Conservation (phyloP, 2,329 filamentous ascomycete genomes). For the Salinomyces thailandicus region DNA sequence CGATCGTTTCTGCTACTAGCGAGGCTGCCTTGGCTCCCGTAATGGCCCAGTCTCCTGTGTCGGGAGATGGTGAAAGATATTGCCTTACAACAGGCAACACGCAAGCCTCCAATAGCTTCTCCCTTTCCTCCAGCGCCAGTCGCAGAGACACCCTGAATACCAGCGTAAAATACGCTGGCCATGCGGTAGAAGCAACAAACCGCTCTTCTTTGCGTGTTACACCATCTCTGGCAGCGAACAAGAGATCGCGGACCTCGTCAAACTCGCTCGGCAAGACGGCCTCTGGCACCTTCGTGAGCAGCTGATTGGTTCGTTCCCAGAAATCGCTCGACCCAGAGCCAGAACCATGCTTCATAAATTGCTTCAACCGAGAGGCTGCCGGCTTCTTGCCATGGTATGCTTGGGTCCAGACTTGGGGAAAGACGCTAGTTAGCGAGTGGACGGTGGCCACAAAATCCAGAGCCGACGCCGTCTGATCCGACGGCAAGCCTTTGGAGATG, state of each 20-base stretch:
- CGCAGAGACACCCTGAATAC: constrained; percentile 30
- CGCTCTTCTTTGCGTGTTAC: constrained; percentile 66
- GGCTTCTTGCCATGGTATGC: constrained; percentile 49
- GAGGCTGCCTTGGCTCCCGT: constrained; percentile 33
- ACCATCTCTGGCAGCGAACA: constrained; percentile 59
- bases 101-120: constrained; percentile 36
- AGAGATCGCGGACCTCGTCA: constrained; percentile 49
- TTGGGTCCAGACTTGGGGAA: constrained; percentile 64
- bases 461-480: constrained; percentile 63
- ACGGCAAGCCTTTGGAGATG: constrained; percentile 62
- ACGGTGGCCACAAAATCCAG: constrained; percentile 60
- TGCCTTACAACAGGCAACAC: constrained; percentile 45
- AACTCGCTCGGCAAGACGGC: constrained; percentile 44
- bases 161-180: constrained; percentile 62
- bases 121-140: constrained; percentile 34
- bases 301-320: constrained; percentile 57
- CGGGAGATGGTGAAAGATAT: constrained; percentile 40
- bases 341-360: constrained; percentile 73
- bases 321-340: constrained; percentile 62
- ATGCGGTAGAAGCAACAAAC: constrained; percentile 57
- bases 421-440: constrained; percentile 50
- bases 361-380: constrained; percentile 49
- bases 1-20: constrained; percentile 29
- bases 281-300: constrained; percentile 49
- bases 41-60: constrained; percentile 42